phyloP scores from a whole-genome alignment of 2,329 filamentous ascomycete genomes.

The Aspergillus novoparasiticus region DNA sequence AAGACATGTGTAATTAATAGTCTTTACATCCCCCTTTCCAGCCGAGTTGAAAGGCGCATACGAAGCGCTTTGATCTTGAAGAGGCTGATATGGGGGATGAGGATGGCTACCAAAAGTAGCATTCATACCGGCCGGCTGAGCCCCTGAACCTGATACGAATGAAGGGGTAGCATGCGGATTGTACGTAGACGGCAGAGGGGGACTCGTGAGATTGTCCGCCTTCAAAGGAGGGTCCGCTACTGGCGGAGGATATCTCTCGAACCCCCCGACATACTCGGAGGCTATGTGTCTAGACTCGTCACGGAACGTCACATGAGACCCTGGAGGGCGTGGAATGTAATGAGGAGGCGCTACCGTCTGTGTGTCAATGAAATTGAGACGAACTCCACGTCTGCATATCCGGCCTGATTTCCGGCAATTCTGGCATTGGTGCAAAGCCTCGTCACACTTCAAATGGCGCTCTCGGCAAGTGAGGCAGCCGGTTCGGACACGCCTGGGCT shows the following conservation, averaged over 20 bases:
- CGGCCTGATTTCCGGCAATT: conserved; percentile 90
- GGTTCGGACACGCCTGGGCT: conserved; percentile 84
- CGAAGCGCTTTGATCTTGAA: conserved; percentile 36
- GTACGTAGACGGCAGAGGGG: conserved; percentile 3
- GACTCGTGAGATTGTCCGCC: conserved; percentile 17
- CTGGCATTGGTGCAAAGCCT: conserved; percentile 65
- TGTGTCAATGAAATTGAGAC: conserved; percentile 89
- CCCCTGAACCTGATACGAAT: conserved; percentile 51
- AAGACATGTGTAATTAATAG: conserved; percentile 63
- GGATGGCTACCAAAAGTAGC: conserved; percentile 30
- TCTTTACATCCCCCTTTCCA: conserved; percentile 42
- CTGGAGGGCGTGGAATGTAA: conserved; percentile 59
- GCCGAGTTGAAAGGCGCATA: conserved; percentile 39
- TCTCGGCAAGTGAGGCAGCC: conserved; percentile 90
- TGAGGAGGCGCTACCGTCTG: conserved; percentile 70
- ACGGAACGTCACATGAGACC: conserved; percentile 76
- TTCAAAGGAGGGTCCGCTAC: conserved; percentile 42
- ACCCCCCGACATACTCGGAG: conserved; percentile 82
- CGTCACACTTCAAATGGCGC: conserved; percentile 88
- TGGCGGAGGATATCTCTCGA: conserved; percentile 68
- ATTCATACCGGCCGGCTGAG: conserved; percentile 36
- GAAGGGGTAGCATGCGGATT: conserved; percentile 46
- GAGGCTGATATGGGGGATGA: conserved; percentile 29
- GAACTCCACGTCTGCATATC: conserved; percentile 80
- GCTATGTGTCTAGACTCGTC: conserved; percentile 91